A percentile compares a stretch with the other conserved stretches of the same genome.
phyloP scores from a whole-genome alignment of 2,329 filamentous ascomycete genomes.

The Aspergillus viridinutans region DNA sequence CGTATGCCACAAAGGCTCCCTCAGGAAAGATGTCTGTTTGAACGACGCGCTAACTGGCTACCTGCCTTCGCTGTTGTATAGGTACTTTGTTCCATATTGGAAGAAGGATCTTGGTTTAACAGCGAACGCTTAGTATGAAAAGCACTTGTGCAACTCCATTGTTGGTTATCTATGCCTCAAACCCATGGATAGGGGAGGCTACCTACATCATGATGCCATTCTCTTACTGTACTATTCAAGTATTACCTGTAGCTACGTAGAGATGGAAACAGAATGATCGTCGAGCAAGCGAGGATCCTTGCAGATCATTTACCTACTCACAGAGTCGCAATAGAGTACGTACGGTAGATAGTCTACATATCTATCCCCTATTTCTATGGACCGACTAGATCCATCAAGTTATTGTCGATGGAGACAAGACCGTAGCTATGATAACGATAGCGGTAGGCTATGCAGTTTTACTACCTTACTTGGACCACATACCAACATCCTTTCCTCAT shows the following conservation, averaged over 20 bases:
- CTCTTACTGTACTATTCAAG: background rate
- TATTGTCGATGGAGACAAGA: background rate
- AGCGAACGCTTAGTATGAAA: background rate
- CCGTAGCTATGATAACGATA: no score
- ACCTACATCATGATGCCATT: background rate
- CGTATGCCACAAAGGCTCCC: background rate
- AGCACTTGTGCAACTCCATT: background rate
- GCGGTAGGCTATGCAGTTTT: background rate
- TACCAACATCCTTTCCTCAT: background rate
- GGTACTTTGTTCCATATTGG: background rate
- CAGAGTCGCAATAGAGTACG: no score
- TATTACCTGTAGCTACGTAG: background rate
- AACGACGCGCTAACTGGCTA: background rate
- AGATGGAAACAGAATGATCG: background rate
- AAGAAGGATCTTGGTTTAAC: no score
- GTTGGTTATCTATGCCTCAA: background rate
- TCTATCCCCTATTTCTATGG: background rate
- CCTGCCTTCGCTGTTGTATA: background rate
- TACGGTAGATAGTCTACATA: no score
- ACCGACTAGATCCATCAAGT: background rate
- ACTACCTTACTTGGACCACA: background rate
- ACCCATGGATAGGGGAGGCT: background rate
- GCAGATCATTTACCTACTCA: background rate
- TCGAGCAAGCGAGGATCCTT: background rate
- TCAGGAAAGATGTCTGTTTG: background rate